Evolutionary conservation across 225 moss, liverwort and hornwort genomes (phyloP), one percentile per base, ranked within the genome.

Genomic region (Physcomitrellopsis africana): DNA sequence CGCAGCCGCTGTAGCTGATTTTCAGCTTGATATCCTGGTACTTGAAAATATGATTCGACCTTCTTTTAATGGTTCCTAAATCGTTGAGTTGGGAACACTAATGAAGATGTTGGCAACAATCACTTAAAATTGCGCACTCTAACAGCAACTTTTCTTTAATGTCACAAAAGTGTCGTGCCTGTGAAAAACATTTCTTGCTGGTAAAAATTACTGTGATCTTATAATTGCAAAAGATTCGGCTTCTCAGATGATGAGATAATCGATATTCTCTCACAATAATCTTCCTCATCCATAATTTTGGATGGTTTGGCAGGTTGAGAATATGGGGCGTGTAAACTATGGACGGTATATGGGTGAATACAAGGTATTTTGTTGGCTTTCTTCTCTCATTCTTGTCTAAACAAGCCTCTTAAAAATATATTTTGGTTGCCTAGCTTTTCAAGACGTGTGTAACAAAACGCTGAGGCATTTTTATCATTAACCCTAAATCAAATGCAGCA

Each of bases 301-400:
- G 44, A 69, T 70, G 17, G 56, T 65, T 7, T 63, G 64, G 67
- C 92, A 94, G 94, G 94, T 94, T 49, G 94, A 94, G 80, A 87
- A 94, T 61, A 89, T 94, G 92, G 92, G 94, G n/a, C 89, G 89
- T 57, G 89, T 94, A 42, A 94, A 94, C 65, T 94, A 94, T 73
- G 94, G 94, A 47, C 84, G 76, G 2, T 90, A 75, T 76, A 69
- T 92, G 60, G 88, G 87, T 54, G 94, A 94, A 80, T 74, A 62
- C 0, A 94, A 94, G 90, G 94, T 94, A 71, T 51, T 22, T 17
- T 12, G 44, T 63, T 55, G 58, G 18, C 68, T 66, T 79, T 55
- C 29, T n/a, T n/a, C 29, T 29, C 14, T 37, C 11, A 49, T 49
- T 49, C 59, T 66, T 60, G 54, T 77, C 15, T 47, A 52, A 19